Evolutionary conservation across 257 asterid genomes (phyloP).

Genomic region (Lycium barbarum): DNA sequence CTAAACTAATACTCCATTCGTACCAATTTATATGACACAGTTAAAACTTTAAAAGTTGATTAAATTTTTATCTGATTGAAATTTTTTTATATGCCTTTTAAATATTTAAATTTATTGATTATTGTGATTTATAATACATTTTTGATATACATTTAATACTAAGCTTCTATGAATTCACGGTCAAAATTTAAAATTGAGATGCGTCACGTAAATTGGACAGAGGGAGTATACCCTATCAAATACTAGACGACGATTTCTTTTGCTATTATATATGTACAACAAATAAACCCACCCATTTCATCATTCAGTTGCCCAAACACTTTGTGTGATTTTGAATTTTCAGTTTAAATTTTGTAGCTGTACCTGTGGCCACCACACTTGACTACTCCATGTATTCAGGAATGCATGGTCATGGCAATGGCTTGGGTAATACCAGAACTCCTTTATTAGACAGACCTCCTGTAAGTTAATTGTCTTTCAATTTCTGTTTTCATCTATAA

Average conservation of each 20-base stretch:
- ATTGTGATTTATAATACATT: no score
- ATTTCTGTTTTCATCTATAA: background rate
- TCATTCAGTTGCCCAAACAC: background rate
- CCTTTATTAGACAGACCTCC: constrained; percentile 59
- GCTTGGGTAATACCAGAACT: constrained; percentile 50
- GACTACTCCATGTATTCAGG: constrained; percentile 38
- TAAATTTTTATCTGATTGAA: no score
- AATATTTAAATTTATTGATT: no score
- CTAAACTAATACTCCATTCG: background rate
- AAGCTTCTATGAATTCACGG: no score
- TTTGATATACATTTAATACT: no score
- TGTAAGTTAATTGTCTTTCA: constrained; percentile 38
- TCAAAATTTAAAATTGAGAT: no score
- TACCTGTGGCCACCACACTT: constrained; percentile 17
- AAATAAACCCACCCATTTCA: background rate
- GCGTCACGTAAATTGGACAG: no score
- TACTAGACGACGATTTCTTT: background rate
- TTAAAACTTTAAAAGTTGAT: no score
- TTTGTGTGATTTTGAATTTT: background rate
- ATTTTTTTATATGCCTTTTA: no score
- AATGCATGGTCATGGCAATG: constrained; percentile 62
- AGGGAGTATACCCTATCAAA: background rate
- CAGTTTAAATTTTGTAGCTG: background rate
- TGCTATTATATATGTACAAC: no score
- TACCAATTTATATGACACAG: no score